Evolutionary conservation across 2,329 filamentous ascomycete species (phyloP), one percentile per base, ranked within the genome.

Genomic region (Aspergillus viridinutans): DNA sequence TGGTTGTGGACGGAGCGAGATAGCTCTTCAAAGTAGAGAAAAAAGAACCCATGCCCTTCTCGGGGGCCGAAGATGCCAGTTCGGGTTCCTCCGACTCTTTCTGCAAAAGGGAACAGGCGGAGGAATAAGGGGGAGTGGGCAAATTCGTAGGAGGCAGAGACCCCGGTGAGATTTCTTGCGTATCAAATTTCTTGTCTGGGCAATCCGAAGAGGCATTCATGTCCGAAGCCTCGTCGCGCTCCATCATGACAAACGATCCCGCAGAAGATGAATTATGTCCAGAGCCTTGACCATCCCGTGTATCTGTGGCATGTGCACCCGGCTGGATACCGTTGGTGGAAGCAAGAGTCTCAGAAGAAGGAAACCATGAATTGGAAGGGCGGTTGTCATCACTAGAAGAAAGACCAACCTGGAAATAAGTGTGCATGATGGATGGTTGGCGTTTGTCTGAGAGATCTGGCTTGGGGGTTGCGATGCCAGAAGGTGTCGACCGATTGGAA

Each of bases 331-430:
- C 64, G 57, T 66, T 59, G 53, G 62, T 60, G 51, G 65, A 61
- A 55, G 61, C 50, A 62, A 66, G 62, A 57, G 63, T 65, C 58
- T 67, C 66, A 61, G 67, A 70, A 67, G 69, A 67, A 67, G 70
- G 74, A 61, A 73, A 70, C 67, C 72, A 71, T 65, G 72, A 66
- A 64, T 70, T 73, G 59, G 72, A 69, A 64, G 73, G 64, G 71
- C 62, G 80, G 77, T 76, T 73, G 83, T 84, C 83, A 86, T 87
- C 85, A 82, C 85, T 86, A 83, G 85, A 85, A 81, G 84, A 85
- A 83, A 85, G 84, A 97, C 94, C 88, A 96, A 99, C 94, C 93
- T 99, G 94, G 84, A 97, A 96, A 83, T 94, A 97, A 82, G 89
- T 95, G 76, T 87, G 85, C 84, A 94, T 89, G 80, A 97, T 96